Base-by-base conservation (phyloP, 208 protist species). In the Acanthamoeba royreba region DNA sequence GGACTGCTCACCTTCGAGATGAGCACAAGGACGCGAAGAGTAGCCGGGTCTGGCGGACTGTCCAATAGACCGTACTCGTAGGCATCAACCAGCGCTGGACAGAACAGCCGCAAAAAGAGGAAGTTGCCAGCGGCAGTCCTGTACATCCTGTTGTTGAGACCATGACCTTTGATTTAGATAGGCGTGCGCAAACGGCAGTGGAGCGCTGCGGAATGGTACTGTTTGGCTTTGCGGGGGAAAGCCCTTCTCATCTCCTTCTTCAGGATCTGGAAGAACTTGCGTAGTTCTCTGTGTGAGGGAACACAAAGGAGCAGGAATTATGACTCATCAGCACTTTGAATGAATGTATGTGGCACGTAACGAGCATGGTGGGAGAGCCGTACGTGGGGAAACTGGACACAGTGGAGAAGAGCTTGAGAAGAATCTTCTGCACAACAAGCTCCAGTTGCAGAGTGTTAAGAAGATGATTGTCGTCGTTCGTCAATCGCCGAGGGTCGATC, bases 1-100 rank as follows among this genome's bases (percentile, higher is more conserved):
- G n/a, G n/a, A n/a, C n/a, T n/a, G n/a, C n/a, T n/a, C n/a, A n/a
- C 77, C 31, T 86, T 86, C 4, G 77, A 86, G 77, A 86, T 86
- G 45, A 86, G 42, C 13, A 86, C 77, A 33, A 86, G 47, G 19
- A 86, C 40, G 22, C 77, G 42, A 3, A 86, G 77, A 11, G 77
- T 42, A 11, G 5, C 77, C n/a, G 42, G 7, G 42, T 86, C 77
- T 9, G 77, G 77, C 42, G 77, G 77, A 15, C 40, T 2, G n/a
- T 86, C 77, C 77, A 86, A 42, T 11, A 86, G 77, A 2, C 77
- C 77, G 47, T 86, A 86, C 47, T 86, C 45, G 47, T 42, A 86
- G 13, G 77, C 17, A 43, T 86, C 47, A 22, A 86, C 47, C 9
- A 86, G 38, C 19, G 77, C 42, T 4, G 77, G 77, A 19, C 77